Percentiles rank a stretch among this genome's conserved stretches.
Evolutionary conservation across 352 stramenopile species (phyloP).

Genomic region (Phytophthora tubulina): DNA sequence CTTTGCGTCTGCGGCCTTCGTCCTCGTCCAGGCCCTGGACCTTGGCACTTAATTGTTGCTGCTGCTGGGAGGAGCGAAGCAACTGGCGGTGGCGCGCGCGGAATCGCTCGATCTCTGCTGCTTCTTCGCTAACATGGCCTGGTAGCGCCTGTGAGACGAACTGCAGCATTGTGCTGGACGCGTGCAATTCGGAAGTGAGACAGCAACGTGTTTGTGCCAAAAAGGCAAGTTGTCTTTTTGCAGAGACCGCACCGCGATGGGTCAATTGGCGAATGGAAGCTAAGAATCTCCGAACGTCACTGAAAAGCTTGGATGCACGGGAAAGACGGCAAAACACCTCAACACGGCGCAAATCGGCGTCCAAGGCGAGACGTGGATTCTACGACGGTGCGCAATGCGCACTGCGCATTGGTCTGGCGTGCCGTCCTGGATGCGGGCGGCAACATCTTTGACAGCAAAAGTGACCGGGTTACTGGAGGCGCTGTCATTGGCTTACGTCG

Average conservation of each 20-base stretch:
- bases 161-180: constrained; percentile 29
- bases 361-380: not conserved
- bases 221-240: constrained; percentile 18
- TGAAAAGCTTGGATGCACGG: not conserved
- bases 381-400: constrained; percentile 15
- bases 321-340: not conserved
- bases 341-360: not conserved
- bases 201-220: not conserved
- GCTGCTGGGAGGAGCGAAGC: constrained; percentile 28
- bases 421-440: no score
- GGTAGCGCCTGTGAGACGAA: constrained; percentile 1
- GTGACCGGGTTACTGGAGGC: no score
- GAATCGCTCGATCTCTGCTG: constrained; percentile 52
- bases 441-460: no score
- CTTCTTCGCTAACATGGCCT: not conserved
- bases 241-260: not conserved
- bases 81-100: constrained; percentile 46
- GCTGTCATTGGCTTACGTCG: no score
- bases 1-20: constrained; percentile 49
- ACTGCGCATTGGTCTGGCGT: not conserved
- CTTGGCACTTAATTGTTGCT: not conserved
- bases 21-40: constrained; percentile 27
- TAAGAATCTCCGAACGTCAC: constrained; percentile 2
- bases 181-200: constrained; percentile 3
- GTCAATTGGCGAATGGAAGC: constrained; percentile 12